Conservation (phyloP, 148 eudicot species). For the Camellia sinensis region DNA sequence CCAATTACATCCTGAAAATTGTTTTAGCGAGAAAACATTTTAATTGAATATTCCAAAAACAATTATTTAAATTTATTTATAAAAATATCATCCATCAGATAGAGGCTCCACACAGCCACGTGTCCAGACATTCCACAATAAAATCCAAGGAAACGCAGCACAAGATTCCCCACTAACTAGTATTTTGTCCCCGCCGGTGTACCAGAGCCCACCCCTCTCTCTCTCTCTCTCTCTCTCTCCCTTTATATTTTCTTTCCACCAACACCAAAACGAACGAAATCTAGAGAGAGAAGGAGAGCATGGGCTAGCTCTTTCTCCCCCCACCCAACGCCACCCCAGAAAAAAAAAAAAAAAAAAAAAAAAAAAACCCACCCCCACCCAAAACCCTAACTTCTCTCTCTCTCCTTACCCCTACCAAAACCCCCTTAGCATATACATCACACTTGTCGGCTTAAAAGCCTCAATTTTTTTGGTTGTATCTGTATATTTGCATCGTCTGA, state of each 20-base stretch:
- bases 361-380: not conserved
- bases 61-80: too few relatives aligned
- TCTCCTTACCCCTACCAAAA: not conserved
- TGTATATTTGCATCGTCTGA: not conserved
- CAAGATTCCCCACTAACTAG: not conserved
- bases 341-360: too few relatives aligned
- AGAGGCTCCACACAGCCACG: not conserved
- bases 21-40: too few relatives aligned
- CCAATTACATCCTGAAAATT: too few relatives aligned
- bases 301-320: slow-evolving; percentile 9
- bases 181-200: not conserved
- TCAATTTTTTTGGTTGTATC: too few relatives aligned
- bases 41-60: too few relatives aligned
- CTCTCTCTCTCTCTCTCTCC: not conserved
- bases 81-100: too few relatives aligned
- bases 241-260: not conserved
- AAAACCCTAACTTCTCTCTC: not conserved
- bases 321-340: not conserved
- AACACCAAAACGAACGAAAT: not conserved
- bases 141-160: not conserved
- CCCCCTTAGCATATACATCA: not conserved
- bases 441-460: slow-evolving; percentile 1
- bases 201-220: not conserved
- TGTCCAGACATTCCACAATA: not conserved
- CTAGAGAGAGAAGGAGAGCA: slow-evolving; percentile 8